Conservation (phyloP, 2,329 filamentous ascomycete genomes). For the Ceratocystis lukuohia region DNA sequence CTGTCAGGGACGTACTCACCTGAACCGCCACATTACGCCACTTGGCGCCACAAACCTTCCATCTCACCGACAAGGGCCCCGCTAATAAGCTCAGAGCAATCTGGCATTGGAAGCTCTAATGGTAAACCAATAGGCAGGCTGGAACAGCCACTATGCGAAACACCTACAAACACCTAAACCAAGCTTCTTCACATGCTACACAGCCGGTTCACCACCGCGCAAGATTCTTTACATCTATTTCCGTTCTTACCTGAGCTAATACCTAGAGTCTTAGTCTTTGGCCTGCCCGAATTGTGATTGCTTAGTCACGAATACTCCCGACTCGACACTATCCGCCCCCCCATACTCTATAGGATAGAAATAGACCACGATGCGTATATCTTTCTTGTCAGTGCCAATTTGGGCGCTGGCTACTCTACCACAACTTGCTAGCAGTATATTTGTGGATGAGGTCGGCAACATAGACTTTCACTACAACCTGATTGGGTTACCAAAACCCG, state of each 20-base stretch:
- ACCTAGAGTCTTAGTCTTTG: background rate
- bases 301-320: background rate
- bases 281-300: background rate
- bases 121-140: background rate
- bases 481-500: constrained; percentile 65
- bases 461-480: constrained; percentile 90
- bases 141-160: background rate
- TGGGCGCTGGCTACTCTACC: constrained; percentile 32
- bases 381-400: constrained; percentile 3
- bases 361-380: constrained; percentile 9
- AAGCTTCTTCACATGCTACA: constrained; percentile 3
- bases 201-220: background rate
- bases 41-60: background rate
- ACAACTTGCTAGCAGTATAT: constrained; percentile 46
- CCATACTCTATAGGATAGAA: background rate
- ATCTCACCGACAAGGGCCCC: background rate
- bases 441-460: constrained; percentile 78
- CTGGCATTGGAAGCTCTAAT: background rate
- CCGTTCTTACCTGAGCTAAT: background rate
- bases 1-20: no score
- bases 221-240: background rate
- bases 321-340: background rate
- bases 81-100: constrained; percentile 6
- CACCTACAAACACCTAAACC: background rate
- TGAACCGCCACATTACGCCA: background rate